Evolutionary conservation across 83 land plant species (phyloP), one percentile per base, ranked within the genome.

Genomic region (Picea abies): DNA sequence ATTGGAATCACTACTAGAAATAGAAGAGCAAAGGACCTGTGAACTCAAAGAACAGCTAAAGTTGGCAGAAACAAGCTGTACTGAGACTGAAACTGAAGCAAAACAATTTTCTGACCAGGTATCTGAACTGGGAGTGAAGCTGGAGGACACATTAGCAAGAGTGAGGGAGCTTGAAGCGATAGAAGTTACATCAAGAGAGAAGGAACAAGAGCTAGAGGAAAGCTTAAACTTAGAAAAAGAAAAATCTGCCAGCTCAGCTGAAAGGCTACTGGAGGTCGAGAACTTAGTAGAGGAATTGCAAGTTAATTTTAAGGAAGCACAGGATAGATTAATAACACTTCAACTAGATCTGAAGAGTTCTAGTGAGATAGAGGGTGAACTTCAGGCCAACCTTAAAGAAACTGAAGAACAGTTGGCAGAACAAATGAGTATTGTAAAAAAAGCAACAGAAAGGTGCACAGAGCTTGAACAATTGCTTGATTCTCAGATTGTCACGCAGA

Each of bases 331-430:
- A 84, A 88, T 58, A 29, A 76, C 79, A 75, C 79, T 85, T 71
- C 90, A 89, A 63, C 79, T 71, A 75, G 91, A 87, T 76, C 91
- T 89, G 41, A 68, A 83, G 73, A 82, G 76, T 75, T 69, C 86
- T 64, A 83, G 68, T 61, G 41, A 80, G 22, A 88, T 84, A 58
- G 94, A 90, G 69, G 82, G 9, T 81, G 89, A 90, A 39, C 11
- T 90, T 70, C 44, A 81, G 63, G 87, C 84, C 17, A 88, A 88
- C 86, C 2, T 79, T 39, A 79, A 62, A 56, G 65, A 60, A 29
- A 29, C 65, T 19, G 80, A 79, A 60, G 65, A 79, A 60, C 39
- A 60, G n/a, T 60, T 90, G 1, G 88, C 90, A 84, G 56, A 52
- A 44, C 6, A 44, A 44, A 44, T 44, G 6, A 75, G 58, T 49